Evolutionary conservation across 2,329 filamentous ascomycete species (phyloP).

Genomic region (Penicillium concentricum): DNA sequence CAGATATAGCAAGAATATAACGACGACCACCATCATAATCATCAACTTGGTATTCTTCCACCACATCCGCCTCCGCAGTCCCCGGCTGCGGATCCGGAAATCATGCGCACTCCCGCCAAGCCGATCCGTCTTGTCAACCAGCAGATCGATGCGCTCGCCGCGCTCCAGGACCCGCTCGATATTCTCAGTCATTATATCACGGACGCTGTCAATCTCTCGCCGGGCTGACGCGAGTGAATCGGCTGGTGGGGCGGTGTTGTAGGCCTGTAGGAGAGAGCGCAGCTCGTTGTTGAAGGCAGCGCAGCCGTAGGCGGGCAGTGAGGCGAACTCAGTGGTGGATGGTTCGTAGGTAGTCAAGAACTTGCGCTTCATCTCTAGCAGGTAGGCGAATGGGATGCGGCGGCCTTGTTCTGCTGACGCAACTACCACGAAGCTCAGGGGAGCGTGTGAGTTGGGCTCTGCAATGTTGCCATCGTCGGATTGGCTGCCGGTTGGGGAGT

Average conservation of each 20-base stretch:
- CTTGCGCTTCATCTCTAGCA: conserved; percentile 84
- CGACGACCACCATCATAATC: conserved; percentile 71
- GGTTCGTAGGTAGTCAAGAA: conserved; percentile 73
- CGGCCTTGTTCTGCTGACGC: conserved; percentile 77
- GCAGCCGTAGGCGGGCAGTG: conserved; percentile 84
- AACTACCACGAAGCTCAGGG: conserved; percentile 88
- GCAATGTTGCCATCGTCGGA: conserved; percentile 37
- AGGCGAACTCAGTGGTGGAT: conserved; percentile 67
- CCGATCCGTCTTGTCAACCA: conserved; percentile 95
- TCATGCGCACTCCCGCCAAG: conserved; percentile 85
- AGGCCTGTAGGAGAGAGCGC: conserved; percentile 75
- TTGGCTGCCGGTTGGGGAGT: conserved; percentile 65
- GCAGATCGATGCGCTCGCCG: conserved; percentile 86
- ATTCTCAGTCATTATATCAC: conserved; percentile 93
- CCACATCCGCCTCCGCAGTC: conserved; percentile 93
- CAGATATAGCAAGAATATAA: conserved; percentile 67
- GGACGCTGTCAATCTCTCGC: conserved; percentile 86
- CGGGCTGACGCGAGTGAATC: conserved; percentile 83
- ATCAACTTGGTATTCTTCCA: conserved; percentile 99
- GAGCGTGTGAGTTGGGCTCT: conserved; percentile 64
- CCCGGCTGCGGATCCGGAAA: conserved; percentile 82
- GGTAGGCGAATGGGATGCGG: conserved; percentile 87
- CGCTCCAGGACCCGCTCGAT: conserved; percentile 87
- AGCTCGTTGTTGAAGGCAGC: conserved; percentile 81
- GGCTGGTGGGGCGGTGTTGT: conserved; percentile 73